Evolutionary conservation across 169 alveolate species (phyloP).

Genomic region (Eimeria necatrix): DNA sequence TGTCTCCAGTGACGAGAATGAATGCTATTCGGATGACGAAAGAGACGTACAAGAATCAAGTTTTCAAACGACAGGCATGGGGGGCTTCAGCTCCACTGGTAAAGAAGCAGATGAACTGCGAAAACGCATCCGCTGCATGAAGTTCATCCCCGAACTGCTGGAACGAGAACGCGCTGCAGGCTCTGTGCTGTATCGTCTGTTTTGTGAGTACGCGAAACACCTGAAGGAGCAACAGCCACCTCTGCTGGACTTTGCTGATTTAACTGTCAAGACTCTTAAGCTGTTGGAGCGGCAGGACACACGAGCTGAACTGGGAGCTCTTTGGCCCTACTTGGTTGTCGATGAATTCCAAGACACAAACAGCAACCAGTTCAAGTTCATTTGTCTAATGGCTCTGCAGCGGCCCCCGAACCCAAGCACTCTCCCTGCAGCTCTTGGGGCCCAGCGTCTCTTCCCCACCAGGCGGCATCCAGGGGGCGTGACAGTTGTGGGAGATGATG

Average conservation of each 20-base stretch:
- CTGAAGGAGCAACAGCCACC: constrained; percentile 81
- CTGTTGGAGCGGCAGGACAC: constrained; percentile 81
- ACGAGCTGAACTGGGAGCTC: constrained; percentile 78
- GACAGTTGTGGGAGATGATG: constrained; percentile 91
- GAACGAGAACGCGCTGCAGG: constrained; percentile 71
- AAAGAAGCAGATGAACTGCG: constrained; percentile 72
- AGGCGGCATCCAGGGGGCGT: constrained; percentile 77
- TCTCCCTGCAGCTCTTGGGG: not conserved
- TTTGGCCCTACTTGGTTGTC: constrained; percentile 86
- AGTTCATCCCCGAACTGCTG: constrained; percentile 58
- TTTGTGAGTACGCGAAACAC: constrained; percentile 71
- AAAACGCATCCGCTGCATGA: constrained; percentile 62
- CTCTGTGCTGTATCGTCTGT: constrained; percentile 58
- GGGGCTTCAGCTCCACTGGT: not conserved
- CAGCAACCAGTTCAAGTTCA: constrained; percentile 84
- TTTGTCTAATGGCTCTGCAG: constrained; percentile 69
- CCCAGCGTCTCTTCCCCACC: not conserved
- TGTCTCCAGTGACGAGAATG: constrained; percentile 61
- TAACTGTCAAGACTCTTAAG: constrained; percentile 78
- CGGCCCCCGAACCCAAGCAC: not conserved
- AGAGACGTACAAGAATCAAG: not conserved
- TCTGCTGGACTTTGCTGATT: constrained; percentile 85
- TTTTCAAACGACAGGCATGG: not conserved
- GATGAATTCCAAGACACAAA: constrained; percentile 92
- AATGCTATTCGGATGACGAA: constrained; percentile 38